Conservation (phyloP, 1,284 basidiomycete genomes). For the Irpex lacteus region DNA sequence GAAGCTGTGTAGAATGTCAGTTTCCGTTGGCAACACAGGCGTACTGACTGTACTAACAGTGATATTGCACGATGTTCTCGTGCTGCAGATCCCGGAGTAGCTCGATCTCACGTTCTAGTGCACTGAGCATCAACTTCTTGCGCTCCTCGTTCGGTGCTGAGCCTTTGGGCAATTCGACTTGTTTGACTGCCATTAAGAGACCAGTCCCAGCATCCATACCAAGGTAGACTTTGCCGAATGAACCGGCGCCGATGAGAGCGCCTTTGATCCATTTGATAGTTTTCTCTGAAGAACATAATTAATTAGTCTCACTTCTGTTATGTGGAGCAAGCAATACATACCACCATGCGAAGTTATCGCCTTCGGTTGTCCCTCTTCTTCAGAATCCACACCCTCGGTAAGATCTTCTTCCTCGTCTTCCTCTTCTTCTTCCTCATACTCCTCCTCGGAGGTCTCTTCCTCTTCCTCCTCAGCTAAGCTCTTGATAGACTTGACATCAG, state of each 20-base stretch:
- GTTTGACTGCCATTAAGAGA: slow-evolving; percentile 98
- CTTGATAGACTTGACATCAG: slow-evolving; percentile 36
- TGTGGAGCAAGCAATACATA: slow-evolving; percentile 24
- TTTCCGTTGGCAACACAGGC: slow-evolving; percentile 4
- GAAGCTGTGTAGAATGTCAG: slow-evolving; percentile 57
- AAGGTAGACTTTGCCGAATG: slow-evolving; percentile 93
- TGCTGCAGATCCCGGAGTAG: slow-evolving; percentile 94
- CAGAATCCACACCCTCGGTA: slow-evolving; percentile 37
- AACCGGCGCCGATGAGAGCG: slow-evolving; percentile 95
- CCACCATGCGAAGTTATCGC: slow-evolving; percentile 56
- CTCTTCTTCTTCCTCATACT: slow-evolving; percentile 41
- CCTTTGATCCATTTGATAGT: slow-evolving; percentile 99
- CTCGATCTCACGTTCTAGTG: slow-evolving; percentile 95
- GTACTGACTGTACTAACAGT: slow-evolving; percentile 57
- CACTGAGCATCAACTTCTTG: slow-evolving; percentile 93
- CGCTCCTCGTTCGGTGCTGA: slow-evolving; percentile 88
- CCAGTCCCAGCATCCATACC: slow-evolving; percentile 97
- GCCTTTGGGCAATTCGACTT: slow-evolving; percentile 92
- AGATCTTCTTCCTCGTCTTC: slow-evolving; percentile 35
- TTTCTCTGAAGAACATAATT: slow-evolving; percentile 36
- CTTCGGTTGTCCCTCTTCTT: background rate
- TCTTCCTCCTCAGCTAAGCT: slow-evolving; percentile 36
- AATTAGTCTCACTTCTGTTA: background rate
- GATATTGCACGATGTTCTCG: slow-evolving; percentile 97
- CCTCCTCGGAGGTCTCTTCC: slow-evolving; percentile 44